Evolutionary conservation across 169 alveolate species (phyloP).

Genomic region (Eimeria tenella): DNA sequence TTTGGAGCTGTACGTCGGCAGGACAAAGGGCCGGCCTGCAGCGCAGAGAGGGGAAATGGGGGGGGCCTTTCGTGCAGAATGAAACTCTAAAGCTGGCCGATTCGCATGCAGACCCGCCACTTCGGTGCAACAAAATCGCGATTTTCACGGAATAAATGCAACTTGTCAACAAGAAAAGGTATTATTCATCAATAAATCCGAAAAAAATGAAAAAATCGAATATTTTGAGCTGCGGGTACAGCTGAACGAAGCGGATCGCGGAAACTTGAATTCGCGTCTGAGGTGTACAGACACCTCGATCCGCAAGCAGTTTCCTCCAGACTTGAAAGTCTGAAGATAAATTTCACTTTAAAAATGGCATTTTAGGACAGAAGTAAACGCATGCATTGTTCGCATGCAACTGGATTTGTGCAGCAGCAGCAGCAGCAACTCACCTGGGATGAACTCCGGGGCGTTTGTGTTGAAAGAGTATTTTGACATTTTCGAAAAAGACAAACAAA

Average conservation of each 20-base stretch:
- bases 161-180: neutral
- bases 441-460: slow-evolving; percentile 55
- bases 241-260: neutral
- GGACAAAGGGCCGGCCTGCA: slow-evolving; percentile 4
- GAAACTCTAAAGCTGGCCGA: too few relatives aligned
- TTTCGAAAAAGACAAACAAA: neutral
- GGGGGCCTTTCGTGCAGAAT: too few relatives aligned
- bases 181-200: neutral
- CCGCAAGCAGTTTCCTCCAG: too few relatives aligned
- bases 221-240: neutral
- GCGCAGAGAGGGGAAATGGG: too few relatives aligned
- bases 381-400: neutral
- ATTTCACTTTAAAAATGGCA: too few relatives aligned
- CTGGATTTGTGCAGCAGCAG: neutral
- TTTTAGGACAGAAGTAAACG: too few relatives aligned
- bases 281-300: too few relatives aligned
- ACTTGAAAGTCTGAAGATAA: too few relatives aligned
- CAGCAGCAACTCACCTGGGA: slow-evolving; percentile 36
- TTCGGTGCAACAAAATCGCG: too few relatives aligned
- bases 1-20: neutral
- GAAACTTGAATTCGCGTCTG: too few relatives aligned
- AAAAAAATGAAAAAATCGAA: neutral
- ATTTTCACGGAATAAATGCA: neutral
- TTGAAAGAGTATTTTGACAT: slow-evolving; percentile 50
- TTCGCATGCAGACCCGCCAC: too few relatives aligned